phyloP scores from a whole-genome alignment of 1,284 basidiomycete genomes.

The Puccinia sorghi region DNA sequence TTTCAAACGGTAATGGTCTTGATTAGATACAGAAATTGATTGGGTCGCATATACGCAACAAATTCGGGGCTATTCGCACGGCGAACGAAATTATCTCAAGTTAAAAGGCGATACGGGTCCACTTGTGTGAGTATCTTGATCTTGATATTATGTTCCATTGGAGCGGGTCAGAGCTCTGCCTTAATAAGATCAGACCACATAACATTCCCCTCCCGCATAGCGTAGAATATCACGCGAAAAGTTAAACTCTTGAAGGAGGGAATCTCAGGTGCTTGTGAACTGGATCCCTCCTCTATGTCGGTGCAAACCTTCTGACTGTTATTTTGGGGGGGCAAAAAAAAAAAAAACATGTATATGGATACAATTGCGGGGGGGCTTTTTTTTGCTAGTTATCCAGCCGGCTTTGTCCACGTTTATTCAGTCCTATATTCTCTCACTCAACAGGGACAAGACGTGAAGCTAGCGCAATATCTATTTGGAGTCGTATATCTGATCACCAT shows the following conservation, averaged over 20 bases:
- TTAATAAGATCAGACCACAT: not conserved
- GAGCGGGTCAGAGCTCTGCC: not conserved
- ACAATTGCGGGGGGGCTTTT: not conserved
- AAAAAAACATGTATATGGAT: not conserved
- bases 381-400: conserved; percentile 79
- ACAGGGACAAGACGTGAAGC: conserved; percentile 66
- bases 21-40: conserved; percentile 95
- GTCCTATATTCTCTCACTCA: conserved; percentile 70
- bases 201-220: no score
- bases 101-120: conserved; percentile 90
- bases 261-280: not conserved
- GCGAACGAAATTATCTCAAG: conserved; percentile 80
- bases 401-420: conserved; percentile 82
- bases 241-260: not conserved
- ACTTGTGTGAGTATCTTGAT: conserved; percentile 70
- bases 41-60: conserved; percentile 92
- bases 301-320: not conserved
- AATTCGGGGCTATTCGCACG: conserved; percentile 73
- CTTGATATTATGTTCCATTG: not conserved
- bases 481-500: conserved; percentile 71
- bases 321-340: no score
- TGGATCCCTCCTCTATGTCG: not conserved
- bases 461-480: conserved; percentile 78
- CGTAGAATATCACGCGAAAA: not conserved
- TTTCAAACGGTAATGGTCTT: no score